A percentile compares a stretch with the other conserved stretches of the same genome.
phyloP scores from a whole-genome alignment of 805 yeast genomes.

The Suhomyces kilbournensis region DNA sequence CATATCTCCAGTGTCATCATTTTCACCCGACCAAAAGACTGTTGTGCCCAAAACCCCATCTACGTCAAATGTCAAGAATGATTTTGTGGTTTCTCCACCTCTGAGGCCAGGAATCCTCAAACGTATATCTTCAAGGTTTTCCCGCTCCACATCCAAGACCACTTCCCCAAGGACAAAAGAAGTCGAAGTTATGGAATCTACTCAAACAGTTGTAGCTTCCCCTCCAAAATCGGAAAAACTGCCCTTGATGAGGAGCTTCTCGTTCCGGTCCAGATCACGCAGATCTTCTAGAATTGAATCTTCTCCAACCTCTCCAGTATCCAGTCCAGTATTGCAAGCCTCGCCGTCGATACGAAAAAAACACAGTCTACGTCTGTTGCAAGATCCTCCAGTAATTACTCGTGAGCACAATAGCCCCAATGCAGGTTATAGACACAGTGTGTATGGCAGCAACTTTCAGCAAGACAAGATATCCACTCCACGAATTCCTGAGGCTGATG shows the following conservation, averaged over 20 bases:
- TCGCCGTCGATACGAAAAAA: not conserved
- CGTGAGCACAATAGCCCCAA: not conserved
- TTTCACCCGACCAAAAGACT: slow-evolving; percentile 1
- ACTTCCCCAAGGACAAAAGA: not conserved
- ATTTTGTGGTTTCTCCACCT: not conserved
- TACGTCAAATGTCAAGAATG: not conserved
- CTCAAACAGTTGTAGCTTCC: not conserved
- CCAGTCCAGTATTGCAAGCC: not conserved
- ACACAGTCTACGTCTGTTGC: not conserved
- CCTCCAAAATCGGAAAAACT: not conserved
- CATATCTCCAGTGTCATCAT: slow-evolving; percentile 5
- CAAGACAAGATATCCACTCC: not conserved
- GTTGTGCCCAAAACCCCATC: not conserved
- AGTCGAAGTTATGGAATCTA: not conserved
- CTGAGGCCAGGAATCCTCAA: slow-evolving; percentile 1
- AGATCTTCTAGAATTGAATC: not conserved
- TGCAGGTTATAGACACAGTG: not conserved
- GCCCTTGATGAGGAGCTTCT: slow-evolving; percentile 1
- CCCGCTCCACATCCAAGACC: not conserved
- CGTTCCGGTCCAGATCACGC: slow-evolving; percentile 3
- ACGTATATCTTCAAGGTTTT: not conserved
- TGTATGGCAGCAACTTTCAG: not conserved
- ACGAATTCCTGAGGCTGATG: not conserved
- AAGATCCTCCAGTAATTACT: not conserved
- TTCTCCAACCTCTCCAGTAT: not conserved